Conservation (phyloP, 2,329 filamentous ascomycete species). For the Scedosporium apiospermum region DNA sequence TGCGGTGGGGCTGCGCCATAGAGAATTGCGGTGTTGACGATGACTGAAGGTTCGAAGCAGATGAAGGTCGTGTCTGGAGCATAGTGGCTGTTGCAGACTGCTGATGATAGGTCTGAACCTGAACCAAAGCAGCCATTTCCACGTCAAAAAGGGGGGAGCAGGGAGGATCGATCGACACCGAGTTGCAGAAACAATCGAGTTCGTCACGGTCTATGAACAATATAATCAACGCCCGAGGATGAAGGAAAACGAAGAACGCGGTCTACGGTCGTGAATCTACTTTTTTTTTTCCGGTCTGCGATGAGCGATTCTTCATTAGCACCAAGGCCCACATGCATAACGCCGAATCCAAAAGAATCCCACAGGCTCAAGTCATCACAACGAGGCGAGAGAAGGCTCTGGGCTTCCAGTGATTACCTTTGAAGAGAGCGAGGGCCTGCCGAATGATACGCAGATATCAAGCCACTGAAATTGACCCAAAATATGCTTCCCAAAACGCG, state of each 20-base stretch:
- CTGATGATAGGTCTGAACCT: constrained; percentile 74
- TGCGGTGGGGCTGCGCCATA: constrained; percentile 35
- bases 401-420: too few species aligned
- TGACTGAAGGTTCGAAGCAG: constrained; percentile 43
- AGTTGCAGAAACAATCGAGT: background rate
- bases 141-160: background rate
- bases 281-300: too few species aligned
- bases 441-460: background rate
- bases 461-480: background rate
- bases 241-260: too few species aligned
- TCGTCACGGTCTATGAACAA: background rate
- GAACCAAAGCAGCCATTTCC: constrained; percentile 74
- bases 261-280: too few species aligned
- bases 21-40: constrained; percentile 43
- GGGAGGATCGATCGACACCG: background rate
- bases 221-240: too few species aligned
- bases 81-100: constrained; percentile 65
- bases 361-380: too few species aligned
- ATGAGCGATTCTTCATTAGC: too few species aligned
- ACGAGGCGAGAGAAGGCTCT: too few species aligned
- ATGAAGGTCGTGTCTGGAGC: constrained; percentile 63
- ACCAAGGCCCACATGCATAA: too few species aligned
- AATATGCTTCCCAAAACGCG: background rate
- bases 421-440: too few species aligned
- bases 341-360: too few species aligned